Evolutionary conservation across 129 eudicot species (phyloP), one percentile per base, ranked within the genome.

Genomic region (Arctium minus): DNA sequence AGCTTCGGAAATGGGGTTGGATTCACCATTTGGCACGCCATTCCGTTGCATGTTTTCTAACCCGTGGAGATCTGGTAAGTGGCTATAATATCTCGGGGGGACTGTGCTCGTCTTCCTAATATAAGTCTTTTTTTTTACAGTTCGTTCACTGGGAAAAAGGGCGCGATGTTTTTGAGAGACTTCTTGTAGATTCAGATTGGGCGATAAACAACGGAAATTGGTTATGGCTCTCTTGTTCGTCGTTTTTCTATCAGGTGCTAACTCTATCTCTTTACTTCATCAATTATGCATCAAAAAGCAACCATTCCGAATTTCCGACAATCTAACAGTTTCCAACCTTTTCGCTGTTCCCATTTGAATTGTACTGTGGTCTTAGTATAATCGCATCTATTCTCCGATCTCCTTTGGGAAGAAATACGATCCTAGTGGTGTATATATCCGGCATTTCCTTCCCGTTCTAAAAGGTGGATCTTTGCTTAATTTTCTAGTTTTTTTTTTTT

Each of bases 1-100:
- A 94, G 98, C 97, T 94, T 73, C 87, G 79, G 5, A 92, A 92
- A 79, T 94, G 98, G 98, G 98, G 97, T 15, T 94, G 98, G 98
- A 92, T 92, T 87, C 98, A 94, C 86, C 98, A 94, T 85, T 92
- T 94, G 82, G 98, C 98, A 42, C 94, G 98, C 12, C 98, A 94
- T 78, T 94, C 88, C 48, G 98, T 94, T 77, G 98, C 98, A 50
- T 94, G 98, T 80, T 94, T 94, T 81, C 85, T 94, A 72, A 94
- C 98, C 65, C 97, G 98, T 29, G 98, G 98, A 80, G 98, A 94
- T 86, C 86, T 94, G 89, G 98, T 94, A 81, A 76, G 69, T 80
- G 56, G 72, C 68, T 70, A 33, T 46, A 68, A 42, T 60, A 29
- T 82, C 56, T 22, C 27, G 27, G 27, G 27, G 27, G 27, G 27